Conservation (phyloP, 2,329 filamentous ascomycete genomes). For the Cytospora paraplurivora region DNA sequence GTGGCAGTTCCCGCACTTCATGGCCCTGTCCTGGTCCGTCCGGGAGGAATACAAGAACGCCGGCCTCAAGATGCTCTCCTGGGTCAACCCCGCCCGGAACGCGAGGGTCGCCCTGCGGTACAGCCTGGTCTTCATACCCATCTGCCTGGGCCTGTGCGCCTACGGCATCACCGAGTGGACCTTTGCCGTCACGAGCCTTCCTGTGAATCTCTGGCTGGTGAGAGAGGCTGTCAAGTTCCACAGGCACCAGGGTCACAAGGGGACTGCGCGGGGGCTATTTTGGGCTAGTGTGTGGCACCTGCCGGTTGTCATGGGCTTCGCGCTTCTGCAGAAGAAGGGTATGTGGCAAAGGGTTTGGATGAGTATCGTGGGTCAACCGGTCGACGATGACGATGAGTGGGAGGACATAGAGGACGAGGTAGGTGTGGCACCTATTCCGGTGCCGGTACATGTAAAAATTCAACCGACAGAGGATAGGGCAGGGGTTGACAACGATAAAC, state of each 20-base stretch:
- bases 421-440: conserved; percentile 40
- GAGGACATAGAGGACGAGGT: conserved; percentile 60
- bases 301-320: conserved; percentile 84
- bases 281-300: conserved; percentile 99
- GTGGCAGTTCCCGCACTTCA: conserved; percentile 99
- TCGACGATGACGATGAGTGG: conserved; percentile 57
- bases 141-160: conserved; percentile 79
- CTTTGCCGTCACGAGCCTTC: conserved; percentile 78
- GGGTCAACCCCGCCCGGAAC: conserved; percentile 85
- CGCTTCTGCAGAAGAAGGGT: conserved; percentile 90
- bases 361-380: conserved; percentile 60
- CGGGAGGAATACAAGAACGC: conserved; percentile 82
- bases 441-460: conserved; percentile 13
- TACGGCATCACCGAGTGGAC: conserved; percentile 81
- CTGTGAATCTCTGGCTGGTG: conserved; percentile 84
- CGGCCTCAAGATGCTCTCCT: conserved; percentile 74
- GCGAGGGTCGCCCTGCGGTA: conserved; percentile 87
- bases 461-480: neutral
- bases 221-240: conserved; percentile 82
- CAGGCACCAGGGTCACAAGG: conserved; percentile 73
- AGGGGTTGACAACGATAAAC: neutral
- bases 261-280: conserved; percentile 82
- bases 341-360: conserved; percentile 84
- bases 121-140: conserved; percentile 79
- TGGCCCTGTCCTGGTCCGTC: conserved; percentile 86